Conservation (phyloP, 179 eudicot species). For the Nepenthes alata region DNA sequence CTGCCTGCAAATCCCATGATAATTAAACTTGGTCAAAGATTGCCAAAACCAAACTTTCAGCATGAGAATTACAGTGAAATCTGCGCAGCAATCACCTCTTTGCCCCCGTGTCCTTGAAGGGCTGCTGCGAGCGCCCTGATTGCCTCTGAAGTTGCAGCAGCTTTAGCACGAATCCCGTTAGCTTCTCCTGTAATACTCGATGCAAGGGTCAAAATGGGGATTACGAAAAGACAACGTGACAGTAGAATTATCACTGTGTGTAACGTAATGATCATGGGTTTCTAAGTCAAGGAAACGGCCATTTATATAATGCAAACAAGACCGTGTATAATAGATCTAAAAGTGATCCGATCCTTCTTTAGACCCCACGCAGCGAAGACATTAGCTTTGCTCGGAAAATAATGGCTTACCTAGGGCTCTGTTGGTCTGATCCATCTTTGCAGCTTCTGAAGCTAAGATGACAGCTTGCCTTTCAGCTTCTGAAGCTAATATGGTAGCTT, state of each 20-base stretch:
- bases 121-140: slow-evolving; percentile 32
- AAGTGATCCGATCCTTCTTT: not conserved
- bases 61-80: not conserved
- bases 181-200: slow-evolving; percentile 4
- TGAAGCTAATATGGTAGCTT: slow-evolving; percentile 29
- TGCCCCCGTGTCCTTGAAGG: slow-evolving; percentile 34
- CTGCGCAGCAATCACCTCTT: slow-evolving; percentile 18
- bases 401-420: slow-evolving; percentile 58
- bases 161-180: slow-evolving; percentile 22
- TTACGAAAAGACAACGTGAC: too few relatives aligned
- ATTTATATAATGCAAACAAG: too few relatives aligned
- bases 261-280: too few relatives aligned
- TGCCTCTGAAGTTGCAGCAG: slow-evolving; percentile 44
- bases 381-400: not conserved
- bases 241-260: not conserved
- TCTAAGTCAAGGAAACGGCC: too few relatives aligned
- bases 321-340: too few relatives aligned
- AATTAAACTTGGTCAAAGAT: not conserved
- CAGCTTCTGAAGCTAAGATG: slow-evolving; percentile 80
- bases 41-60: not conserved
- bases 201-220: not conserved
- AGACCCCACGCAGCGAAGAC: not conserved
- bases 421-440: slow-evolving; percentile 57
- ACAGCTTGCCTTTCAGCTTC: slow-evolving; percentile 43
- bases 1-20: slow-evolving; percentile 49